Evolutionary conservation across 2,329 filamentous ascomycete genomes (phyloP).

Genomic region (Apiospora kogelbergensis): DNA sequence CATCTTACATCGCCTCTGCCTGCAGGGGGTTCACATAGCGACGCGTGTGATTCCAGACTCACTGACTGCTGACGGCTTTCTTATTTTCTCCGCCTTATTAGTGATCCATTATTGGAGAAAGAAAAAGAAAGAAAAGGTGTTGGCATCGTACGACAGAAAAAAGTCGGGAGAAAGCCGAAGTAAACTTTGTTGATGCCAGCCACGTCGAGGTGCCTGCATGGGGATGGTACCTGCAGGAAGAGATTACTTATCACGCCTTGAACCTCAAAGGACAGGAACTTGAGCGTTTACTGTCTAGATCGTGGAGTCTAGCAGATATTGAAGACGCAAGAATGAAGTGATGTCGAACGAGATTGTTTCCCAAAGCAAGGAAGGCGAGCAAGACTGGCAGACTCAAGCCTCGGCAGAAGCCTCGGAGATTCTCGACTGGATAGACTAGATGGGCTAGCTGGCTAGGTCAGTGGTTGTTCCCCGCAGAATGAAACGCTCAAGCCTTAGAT

Average conservation of each 20-base stretch:
- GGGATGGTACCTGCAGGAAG: neutral
- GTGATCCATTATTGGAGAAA: neutral
- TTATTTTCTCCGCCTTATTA: neutral
- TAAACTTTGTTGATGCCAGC: neutral
- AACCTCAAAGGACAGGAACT: neutral
- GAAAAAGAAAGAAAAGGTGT: neutral
- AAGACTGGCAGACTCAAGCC: neutral
- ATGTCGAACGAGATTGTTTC: neutral
- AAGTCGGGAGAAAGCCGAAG: neutral
- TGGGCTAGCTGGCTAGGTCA: neutral
- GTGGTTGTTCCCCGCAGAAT: neutral
- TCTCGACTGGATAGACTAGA: neutral
- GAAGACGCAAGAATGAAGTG: neutral
- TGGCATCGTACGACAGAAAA: slow-evolving; percentile 2
- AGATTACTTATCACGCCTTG: neutral
- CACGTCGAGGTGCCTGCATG: neutral
- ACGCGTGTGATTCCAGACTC: neutral
- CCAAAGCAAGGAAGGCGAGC: neutral
- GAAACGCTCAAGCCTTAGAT: neutral
- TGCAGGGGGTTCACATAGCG: neutral
- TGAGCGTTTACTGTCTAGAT: neutral
- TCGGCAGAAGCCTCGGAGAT: neutral
- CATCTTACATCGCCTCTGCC: no score
- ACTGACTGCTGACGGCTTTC: neutral
- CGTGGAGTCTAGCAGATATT: neutral